Percentiles rank a stretch among this genome's conserved stretches.
phyloP scores from a whole-genome alignment of 177 flowering plant genomes.

The Vitis hybrid region DNA sequence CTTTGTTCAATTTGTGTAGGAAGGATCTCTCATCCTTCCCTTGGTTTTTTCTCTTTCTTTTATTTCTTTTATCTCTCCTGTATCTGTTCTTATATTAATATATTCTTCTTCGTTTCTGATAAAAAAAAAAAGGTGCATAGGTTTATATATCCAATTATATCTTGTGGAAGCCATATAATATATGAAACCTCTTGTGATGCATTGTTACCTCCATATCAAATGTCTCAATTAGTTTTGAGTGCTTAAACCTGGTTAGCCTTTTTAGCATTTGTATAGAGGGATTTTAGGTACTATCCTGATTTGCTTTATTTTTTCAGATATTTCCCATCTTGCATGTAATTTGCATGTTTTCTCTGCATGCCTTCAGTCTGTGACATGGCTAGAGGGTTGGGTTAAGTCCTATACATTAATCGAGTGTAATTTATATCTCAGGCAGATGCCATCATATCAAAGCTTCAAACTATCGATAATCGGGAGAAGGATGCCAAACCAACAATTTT shows the following conservation, averaged over 20 bases:
- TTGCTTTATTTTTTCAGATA: neutral
- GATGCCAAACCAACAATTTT: conserved; percentile 55
- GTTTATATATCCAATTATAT: neutral
- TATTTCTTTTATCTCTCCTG: too few species aligned
- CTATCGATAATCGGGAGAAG: conserved; percentile 35
- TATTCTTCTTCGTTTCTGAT: too few species aligned
- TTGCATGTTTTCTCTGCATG: neutral
- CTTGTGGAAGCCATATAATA: neutral
- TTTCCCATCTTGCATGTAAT: neutral
- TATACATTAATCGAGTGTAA: conserved; percentile 6
- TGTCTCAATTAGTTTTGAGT: too few species aligned
- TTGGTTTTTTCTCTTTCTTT: too few species aligned
- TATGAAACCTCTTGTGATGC: too few species aligned
- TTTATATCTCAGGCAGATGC: conserved; percentile 76
- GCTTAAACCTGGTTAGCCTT: neutral
- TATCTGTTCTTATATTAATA: too few species aligned
- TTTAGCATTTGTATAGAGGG: neutral
- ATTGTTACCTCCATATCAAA: too few species aligned
- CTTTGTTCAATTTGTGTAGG: too few species aligned
- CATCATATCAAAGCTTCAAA: conserved; percentile 61
- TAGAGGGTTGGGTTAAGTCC: neutral
- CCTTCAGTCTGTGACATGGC: neutral
- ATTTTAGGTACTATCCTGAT: neutral
- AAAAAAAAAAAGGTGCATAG: too few species aligned
- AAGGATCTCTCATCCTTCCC: too few species aligned